phyloP scores from a whole-genome alignment of 78 protist genomes.

The Diacronema lutheri region DNA sequence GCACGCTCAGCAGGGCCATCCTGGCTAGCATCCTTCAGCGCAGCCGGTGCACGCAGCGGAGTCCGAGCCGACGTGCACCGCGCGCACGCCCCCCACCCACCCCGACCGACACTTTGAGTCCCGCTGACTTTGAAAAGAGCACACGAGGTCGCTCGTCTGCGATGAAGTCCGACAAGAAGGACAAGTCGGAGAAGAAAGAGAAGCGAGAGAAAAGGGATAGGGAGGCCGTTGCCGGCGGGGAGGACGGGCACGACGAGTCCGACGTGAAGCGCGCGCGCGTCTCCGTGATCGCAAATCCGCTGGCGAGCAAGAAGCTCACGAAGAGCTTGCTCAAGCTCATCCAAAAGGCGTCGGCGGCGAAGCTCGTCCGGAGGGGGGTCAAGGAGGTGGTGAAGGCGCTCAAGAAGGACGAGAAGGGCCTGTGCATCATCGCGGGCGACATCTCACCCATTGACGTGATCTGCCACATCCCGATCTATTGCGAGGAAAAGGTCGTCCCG shows the following conservation, averaged over 20 bases:
- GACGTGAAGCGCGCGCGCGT: background rate
- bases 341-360: slow-evolving; percentile 68
- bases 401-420: slow-evolving; percentile 50
- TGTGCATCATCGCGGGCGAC: slow-evolving; percentile 89
- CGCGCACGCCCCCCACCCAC: too few species aligned
- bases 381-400: slow-evolving; percentile 90
- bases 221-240: background rate
- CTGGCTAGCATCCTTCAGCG: too few species aligned
- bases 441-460: slow-evolving; percentile 95
- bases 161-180: background rate
- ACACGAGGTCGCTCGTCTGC: too few species aligned
- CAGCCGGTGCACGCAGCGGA: too few species aligned
- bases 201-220: background rate
- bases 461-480: slow-evolving; percentile 88
- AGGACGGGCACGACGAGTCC: background rate
- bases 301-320: slow-evolving; percentile 77
- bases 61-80: too few species aligned
- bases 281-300: slow-evolving; percentile 77
- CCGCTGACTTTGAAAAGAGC: too few species aligned
- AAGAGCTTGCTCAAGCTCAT: slow-evolving; percentile 78
- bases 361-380: slow-evolving; percentile 81
- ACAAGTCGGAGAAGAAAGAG: background rate
- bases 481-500: slow-evolving; percentile 80
- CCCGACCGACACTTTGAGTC: too few species aligned
- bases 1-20: too few species aligned